Evolutionary conservation across 495 filamentous ascomycete genomes (phyloP), one percentile per base, ranked within the genome.

Genomic region (Chlorociboria aeruginascens): DNA sequence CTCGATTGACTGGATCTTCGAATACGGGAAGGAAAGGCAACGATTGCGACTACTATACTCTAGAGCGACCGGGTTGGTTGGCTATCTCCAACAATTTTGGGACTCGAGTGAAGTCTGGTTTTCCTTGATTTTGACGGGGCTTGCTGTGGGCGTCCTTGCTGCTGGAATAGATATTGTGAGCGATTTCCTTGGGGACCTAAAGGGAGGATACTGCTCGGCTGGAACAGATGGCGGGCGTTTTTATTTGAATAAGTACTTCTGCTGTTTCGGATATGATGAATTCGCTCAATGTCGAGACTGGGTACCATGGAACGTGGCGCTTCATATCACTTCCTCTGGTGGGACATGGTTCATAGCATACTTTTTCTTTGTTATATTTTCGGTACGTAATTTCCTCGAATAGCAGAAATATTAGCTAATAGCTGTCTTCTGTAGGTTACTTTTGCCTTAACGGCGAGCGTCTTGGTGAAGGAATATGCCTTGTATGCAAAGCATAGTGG

Each of bases 1-100:
- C 11, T 92, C 93, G 11, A 98, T 98, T 63, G 92, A 98, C 68
- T 98, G 92, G 92, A 97, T 96, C 56, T 97, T 95, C 60, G 92
- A 98, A 64, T 95, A 98, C 62, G 92, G 88, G 20, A 96, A 96
- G 63, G 92, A 98, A 64, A 76, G 92, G 13, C 87, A 95, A 63
- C 77, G 92, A 36, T 75, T 92, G 53, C 74, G 87, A 8, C 69
- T 84, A 12, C 69, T 98, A 8, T 81, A 77, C 43, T 78, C 81
- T 2, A 79, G 70, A 50, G 72, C 82, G 8, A 76, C 78, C 28
- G 85, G 87, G 2, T 46, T 95, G 11, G 50, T 89, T 16, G 88
- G 89, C 20, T 79, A 89, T 59, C 53, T 77, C 29, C 77, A 74
- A 40, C 81, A 81, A 45, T 57, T 92, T 7, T 66, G 84, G 30